These are phyloP conservation scores for Scutellaria barbata DNA, from an alignment of 257 asterid species.

Conservation along the genomic window DNA sequence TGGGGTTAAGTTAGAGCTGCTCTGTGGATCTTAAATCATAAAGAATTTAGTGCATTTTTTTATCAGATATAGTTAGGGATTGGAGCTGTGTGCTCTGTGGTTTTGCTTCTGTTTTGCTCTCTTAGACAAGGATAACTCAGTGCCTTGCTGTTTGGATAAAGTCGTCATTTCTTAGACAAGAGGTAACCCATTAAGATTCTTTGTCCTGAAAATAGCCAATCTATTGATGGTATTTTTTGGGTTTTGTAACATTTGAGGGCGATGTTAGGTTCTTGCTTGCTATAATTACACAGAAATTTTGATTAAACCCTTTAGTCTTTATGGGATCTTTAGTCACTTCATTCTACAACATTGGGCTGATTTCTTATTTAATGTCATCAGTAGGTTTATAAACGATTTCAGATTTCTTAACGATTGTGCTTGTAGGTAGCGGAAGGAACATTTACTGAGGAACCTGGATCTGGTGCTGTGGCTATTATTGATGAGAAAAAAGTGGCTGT, in stretches of 20 bases:
- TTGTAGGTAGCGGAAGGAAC: slow-evolving; percentile 85
- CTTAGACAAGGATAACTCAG: too few relatives aligned
- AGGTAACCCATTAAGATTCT: background rate
- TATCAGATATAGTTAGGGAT: too few relatives aligned
- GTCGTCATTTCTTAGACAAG: background rate
- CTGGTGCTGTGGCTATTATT: slow-evolving; percentile 90
- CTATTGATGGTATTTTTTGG: slow-evolving; percentile 9
- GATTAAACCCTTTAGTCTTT: slow-evolving; percentile 19
- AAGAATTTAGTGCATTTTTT: too few relatives aligned
- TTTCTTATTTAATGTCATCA: slow-evolving; percentile 24
- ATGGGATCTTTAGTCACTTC: slow-evolving; percentile 19
- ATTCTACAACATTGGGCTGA: slow-evolving; percentile 1
- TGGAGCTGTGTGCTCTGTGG: too few relatives aligned
- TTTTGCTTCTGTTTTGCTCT: too few relatives aligned
- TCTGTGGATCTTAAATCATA: too few relatives aligned
- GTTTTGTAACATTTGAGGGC: slow-evolving; percentile 15
- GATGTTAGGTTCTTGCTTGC: slow-evolving; percentile 26
- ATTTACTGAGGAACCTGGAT: slow-evolving; percentile 94
- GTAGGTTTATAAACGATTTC: slow-evolving; percentile 14
- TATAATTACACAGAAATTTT: slow-evolving; percentile 17
- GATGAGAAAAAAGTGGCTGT: slow-evolving; percentile 74
- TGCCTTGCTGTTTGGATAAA: background rate
- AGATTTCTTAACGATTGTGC: slow-evolving; percentile 28
- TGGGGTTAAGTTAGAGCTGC: too few relatives aligned
- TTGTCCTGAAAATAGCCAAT: background rate